phyloP scores from a whole-genome alignment of 164 flowering plant species.

The Aristolochia contorta region DNA sequence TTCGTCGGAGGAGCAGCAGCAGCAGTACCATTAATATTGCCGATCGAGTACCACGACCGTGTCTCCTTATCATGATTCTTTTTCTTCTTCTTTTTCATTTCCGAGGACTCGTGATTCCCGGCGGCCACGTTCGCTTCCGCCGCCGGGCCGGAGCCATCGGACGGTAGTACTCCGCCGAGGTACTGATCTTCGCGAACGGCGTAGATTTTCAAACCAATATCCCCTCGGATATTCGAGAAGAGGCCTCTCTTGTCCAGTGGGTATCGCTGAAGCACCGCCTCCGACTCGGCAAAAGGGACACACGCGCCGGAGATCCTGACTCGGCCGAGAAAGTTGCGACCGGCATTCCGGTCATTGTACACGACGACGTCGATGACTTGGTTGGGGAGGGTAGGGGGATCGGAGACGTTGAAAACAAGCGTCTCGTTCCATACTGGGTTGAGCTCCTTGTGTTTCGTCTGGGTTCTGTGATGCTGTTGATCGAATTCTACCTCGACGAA shows the following conservation, averaged over 20 bases:
- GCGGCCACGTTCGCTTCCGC: not conserved
- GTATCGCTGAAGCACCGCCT: conserved; percentile 45
- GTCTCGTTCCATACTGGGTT: conserved; percentile 71
- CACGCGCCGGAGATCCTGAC: conserved; percentile 67
- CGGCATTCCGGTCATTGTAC: conserved; percentile 46
- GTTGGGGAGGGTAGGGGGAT: conserved; percentile 31
- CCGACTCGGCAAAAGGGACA: conserved; percentile 40
- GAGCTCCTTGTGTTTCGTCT: conserved; percentile 55
- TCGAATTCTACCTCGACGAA: conserved; percentile 72
- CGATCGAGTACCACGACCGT: conserved; percentile 47
- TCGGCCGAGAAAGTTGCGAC: conserved; percentile 66
- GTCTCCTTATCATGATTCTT: conserved; percentile 33
- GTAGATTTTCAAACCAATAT: conserved; percentile 48
- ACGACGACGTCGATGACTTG: conserved; percentile 45
- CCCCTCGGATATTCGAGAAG: conserved; percentile 73
- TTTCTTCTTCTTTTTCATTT: conserved; percentile 27
- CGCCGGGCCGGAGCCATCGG: not conserved
- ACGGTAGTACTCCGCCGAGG: conserved; percentile 2
- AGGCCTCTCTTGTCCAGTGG: conserved; percentile 83
- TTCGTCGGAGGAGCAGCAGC: too few relatives aligned
- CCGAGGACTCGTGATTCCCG: too few relatives aligned
- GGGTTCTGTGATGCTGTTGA: conserved; percentile 47
- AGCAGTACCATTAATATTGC: too few relatives aligned
- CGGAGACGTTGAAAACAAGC: conserved; percentile 48
- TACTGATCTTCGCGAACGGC: conserved; percentile 20